A percentile compares a stretch with the other conserved stretches of the same genome.
These are phyloP conservation scores for Colletotrichum shisoi DNA, from an alignment of 2,329 filamentous ascomycete genomes.

Conservation along the genomic window DNA sequence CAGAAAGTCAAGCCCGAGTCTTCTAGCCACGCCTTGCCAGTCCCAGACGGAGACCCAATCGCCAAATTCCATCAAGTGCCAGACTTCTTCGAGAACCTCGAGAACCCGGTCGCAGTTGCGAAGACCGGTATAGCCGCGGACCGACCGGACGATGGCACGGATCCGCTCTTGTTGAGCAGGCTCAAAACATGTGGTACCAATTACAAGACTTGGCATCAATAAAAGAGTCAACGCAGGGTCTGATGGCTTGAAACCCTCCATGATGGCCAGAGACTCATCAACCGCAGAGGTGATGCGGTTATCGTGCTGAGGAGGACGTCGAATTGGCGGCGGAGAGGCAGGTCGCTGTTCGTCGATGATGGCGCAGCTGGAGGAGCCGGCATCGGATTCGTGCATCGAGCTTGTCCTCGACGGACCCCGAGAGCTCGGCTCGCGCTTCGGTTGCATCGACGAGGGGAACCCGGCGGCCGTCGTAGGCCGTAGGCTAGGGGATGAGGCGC, in stretches of 20 bases:
- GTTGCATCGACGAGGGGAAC: constrained; percentile 42
- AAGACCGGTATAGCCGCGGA: constrained; percentile 67
- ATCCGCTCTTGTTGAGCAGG: constrained; percentile 61
- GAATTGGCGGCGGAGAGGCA: constrained; percentile 58
- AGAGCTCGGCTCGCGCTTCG: constrained; percentile 46
- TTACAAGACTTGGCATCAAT: constrained; percentile 66
- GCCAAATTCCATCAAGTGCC: constrained; percentile 65
- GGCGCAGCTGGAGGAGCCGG: constrained; percentile 29
- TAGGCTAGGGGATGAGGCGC: constrained; percentile 48
- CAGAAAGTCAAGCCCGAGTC: constrained; percentile 64
- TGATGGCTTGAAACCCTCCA: constrained; percentile 63
- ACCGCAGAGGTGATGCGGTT: constrained; percentile 62
- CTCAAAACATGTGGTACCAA: constrained; percentile 68
- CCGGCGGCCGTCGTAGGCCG: constrained; percentile 37
- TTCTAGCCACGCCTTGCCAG: constrained; percentile 65
- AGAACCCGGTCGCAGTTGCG: constrained; percentile 64
- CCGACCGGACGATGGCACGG: constrained; percentile 57
- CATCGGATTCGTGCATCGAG: constrained; percentile 51
- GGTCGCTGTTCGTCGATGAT: constrained; percentile 29
- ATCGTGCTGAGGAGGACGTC: constrained; percentile 60
- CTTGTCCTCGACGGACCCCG: constrained; percentile 51
- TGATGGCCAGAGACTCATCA: constrained; percentile 62
- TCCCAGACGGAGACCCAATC: constrained; percentile 70
- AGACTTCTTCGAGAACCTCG: constrained; percentile 65
- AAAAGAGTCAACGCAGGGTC: constrained; percentile 68